These are phyloP conservation scores for Cryphonectria japonica DNA, from an alignment of 2,329 filamentous ascomycete genomes.

Conservation along the genomic window DNA sequence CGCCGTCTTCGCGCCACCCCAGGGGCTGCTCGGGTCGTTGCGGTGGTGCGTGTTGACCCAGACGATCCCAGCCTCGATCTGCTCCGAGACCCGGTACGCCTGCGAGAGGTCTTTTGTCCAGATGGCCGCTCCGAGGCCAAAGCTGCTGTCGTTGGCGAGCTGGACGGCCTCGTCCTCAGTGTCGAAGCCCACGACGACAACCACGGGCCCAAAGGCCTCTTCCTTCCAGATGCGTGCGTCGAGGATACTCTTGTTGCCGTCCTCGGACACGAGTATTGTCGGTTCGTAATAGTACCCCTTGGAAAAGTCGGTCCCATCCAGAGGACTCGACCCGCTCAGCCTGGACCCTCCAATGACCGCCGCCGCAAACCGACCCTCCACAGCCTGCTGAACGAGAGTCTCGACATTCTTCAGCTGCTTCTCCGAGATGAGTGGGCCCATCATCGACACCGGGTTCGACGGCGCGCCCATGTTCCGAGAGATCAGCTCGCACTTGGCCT, in stretches of 20 bases:
- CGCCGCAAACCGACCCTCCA: slow-evolving; percentile 50
- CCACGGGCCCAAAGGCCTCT: slow-evolving; percentile 83
- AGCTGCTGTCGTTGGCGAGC: slow-evolving; percentile 74
- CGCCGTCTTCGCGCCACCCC: slow-evolving; percentile 66
- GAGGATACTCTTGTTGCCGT: slow-evolving; percentile 64
- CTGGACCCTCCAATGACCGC: slow-evolving; percentile 51
- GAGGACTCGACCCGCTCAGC: slow-evolving; percentile 49
- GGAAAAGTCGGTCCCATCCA: slow-evolving; percentile 56
- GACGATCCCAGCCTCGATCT: slow-evolving; percentile 66
- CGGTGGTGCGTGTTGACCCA: slow-evolving; percentile 68
- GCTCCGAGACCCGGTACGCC: slow-evolving; percentile 72
- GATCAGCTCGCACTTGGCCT: slow-evolving; percentile 63
- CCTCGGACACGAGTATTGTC: slow-evolving; percentile 66
- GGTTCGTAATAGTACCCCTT: slow-evolving; percentile 78
- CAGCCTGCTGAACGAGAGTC: slow-evolving; percentile 66
- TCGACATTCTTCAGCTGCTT: slow-evolving; percentile 69
- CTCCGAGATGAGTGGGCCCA: slow-evolving; percentile 66
- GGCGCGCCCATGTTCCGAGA: slow-evolving; percentile 60
- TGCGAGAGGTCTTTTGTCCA: slow-evolving; percentile 77
- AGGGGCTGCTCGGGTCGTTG: slow-evolving; percentile 72
- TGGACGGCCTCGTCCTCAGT: slow-evolving; percentile 71
- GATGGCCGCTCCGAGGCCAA: slow-evolving; percentile 76
- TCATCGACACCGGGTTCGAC: slow-evolving; percentile 59
- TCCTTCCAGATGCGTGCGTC: slow-evolving; percentile 75
- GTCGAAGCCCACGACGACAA: slow-evolving; percentile 75